A percentile compares a stretch with the other conserved stretches of the same genome.
Evolutionary conservation across 495 filamentous ascomycete species (phyloP).

Genomic region (Neurospora sp.): DNA sequence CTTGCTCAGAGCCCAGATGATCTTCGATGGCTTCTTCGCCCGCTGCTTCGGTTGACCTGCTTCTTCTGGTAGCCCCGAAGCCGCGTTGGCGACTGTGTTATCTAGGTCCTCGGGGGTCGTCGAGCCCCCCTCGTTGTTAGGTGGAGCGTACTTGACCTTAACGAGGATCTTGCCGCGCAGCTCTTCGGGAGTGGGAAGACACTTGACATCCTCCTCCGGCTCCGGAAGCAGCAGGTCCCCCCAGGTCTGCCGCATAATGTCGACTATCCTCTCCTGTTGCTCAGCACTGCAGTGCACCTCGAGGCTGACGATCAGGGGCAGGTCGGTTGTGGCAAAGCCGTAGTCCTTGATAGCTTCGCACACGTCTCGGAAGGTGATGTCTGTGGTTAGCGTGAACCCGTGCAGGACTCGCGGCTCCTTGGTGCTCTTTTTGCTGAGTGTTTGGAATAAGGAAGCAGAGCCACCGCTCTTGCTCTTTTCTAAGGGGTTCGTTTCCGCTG

Average conservation of each 20-base stretch:
- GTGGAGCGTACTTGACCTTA: constrained; percentile 70
- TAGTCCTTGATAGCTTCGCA: constrained; percentile 69
- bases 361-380: constrained; percentile 73
- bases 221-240: constrained; percentile 54
- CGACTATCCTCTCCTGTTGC: constrained; percentile 82
- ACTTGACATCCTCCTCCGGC: constrained; percentile 34
- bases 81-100: neutral
- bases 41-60: neutral
- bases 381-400: constrained; percentile 83
- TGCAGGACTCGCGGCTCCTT: constrained; percentile 73
- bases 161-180: constrained; percentile 73
- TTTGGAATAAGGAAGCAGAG: neutral
- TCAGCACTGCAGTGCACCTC: constrained; percentile 72
- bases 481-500: neutral
- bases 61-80: neutral
- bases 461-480: neutral
- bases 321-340: constrained; percentile 60
- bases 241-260: constrained; percentile 79
- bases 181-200: constrained; percentile 54
- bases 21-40: constrained; percentile 46
- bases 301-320: constrained; percentile 80
- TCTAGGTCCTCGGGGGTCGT: neutral
- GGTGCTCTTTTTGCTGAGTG: constrained; percentile 8
- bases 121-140: constrained; percentile 19
- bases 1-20: constrained; percentile 60